Evolutionary conservation across 1,139 yeast genomes (phyloP), one percentile per base, ranked within the genome.

Genomic region (Geotrichum siamense): DNA sequence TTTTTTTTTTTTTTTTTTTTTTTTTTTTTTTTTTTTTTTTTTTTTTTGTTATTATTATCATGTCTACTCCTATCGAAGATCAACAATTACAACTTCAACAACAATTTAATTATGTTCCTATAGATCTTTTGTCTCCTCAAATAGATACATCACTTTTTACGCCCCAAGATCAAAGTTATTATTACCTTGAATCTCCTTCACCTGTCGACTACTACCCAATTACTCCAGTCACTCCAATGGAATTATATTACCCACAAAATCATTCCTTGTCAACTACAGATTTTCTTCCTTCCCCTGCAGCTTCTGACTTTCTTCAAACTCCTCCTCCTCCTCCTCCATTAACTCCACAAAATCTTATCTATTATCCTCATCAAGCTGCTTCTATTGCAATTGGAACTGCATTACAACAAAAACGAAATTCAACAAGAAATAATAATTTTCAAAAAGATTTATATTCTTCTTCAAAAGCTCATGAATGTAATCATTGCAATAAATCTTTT

Each of bases 401-500:
- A 10, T 30, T 39, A 16, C 31, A 39, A 21, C 42, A 28, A 15
- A 28, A 28, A 15, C 32, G 17, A 6, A 28, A 28, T 23, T 35
- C 13, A 17, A 20, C 38, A 35, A 35, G 29, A 22, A 13, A 13
- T 20, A n/a, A n/a, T n/a, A 23, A 6, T 23, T 23, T 8, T 23
- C 13, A 10, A 5, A n/a, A 25, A 20, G 28, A 20, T 13, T 10
- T 22, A 20, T 19, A 8, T 22, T 25, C 6, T 15, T 6, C n/a
- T 8, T 30, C 29, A 55, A 82, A 81, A 42, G 79, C 77, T 41
- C 89, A 83, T 63, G 73, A 73, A 53, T 87, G 96, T 67, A 50
- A 48, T 26, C 51, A 55, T 41, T 67, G 71, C 54, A 81, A 83
- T n/a, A 69, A 86, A 49, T 80, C 94, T 56, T 89, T 89, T 70